Base-by-base conservation (phyloP, 2,329 filamentous ascomycete species). In the Zymoseptoria passerinii region DNA sequence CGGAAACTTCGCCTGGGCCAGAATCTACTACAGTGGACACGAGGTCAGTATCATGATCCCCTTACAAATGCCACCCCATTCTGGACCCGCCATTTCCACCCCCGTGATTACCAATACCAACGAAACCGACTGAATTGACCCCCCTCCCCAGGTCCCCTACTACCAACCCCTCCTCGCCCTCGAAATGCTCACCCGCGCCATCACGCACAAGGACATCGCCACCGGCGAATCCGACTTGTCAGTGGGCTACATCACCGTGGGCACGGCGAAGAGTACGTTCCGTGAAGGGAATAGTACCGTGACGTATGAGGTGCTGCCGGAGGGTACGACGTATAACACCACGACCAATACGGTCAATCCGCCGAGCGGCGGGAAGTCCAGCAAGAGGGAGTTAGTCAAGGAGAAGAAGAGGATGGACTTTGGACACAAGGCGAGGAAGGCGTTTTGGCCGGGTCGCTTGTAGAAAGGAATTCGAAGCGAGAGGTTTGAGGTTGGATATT, bases 21-120 rank as follows among this genome's bases (percentile, higher is more conserved):
- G 80, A 49, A 72, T 81, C 61, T 80, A 77, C 67, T 75, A 79
- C 59, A 70, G 72, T 4, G 77, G 77, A 7, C 77, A 79, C 57
- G 75, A 78, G 65, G 35, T 40, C 10, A 40, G 35, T 23, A n/a
- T n/a, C n/a, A n/a, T 23, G 23, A 23, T 23, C 23, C n/a, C n/a
- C n/a, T n/a, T n/a, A n/a, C n/a, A n/a, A n/a, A n/a, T n/a, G n/a
- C n/a, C n/a, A n/a, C n/a, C n/a, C n/a, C n/a, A n/a, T n/a, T n/a
- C n/a, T n/a, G n/a, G n/a, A n/a, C n/a, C n/a, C n/a, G n/a, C n/a
- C n/a, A n/a, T n/a, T n/a, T n/a, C n/a, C n/a, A n/a, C n/a, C n/a
- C n/a, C n/a, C n/a, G n/a, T n/a, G n/a, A n/a, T n/a, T n/a, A n/a
- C n/a, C n/a, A n/a, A n/a, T n/a, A 23, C 23, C 23, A 23, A 23